Base-by-base conservation (phyloP, 169 alveolate species). In the Plasmodium knowlesi region DNA sequence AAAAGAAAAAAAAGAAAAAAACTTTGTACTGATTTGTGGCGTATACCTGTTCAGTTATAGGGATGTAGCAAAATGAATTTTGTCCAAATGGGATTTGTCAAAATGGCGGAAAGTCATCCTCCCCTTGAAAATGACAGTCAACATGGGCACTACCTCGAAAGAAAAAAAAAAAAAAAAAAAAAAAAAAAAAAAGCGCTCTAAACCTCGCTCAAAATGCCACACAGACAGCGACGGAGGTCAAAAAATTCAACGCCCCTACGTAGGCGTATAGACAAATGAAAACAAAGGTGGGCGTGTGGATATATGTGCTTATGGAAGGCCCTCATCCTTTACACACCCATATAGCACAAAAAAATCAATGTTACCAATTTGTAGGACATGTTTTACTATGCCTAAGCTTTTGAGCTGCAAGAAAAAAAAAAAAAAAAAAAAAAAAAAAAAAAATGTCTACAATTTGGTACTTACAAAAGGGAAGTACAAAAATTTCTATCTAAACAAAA, bases 341-440 rank as follows among this genome's bases (percentile, higher is more conserved):
- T 1, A 61, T 61, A 61, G 74, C 32, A 61, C 32, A 61, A 61
- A n/a, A 34, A 25, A 25, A n/a, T n/a, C 74, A n/a, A 61, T 6
- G 74, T 25, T 22, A 61, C 74, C 4, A 61, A 19, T 12, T 61
- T 61, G 34, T 61, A 61, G 32, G 74, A 6, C 25, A 5, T 14
- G 32, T 61, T 61, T 61, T 61, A 61, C 32, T 19, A 19, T 8
- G 32, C 74, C 34, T 61, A 61, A 61, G 4, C 74, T 61, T 61
- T 61, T 61, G 34, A 61, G 28, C 74, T 61, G 32, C 32, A 61
- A 19, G 28, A 16, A 43, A 14, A 82, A 57, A 61, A 46, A 43
- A 83, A 83, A 83, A 83, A 67, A 39, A 25, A 22, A 53, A 50
- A 25, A 82, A 53, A 82, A 70, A 83, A 83, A 83, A 32, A 22